Evolutionary conservation across 495 filamentous ascomycete species (phyloP).

Genomic region (Lichenothelia convexa): DNA sequence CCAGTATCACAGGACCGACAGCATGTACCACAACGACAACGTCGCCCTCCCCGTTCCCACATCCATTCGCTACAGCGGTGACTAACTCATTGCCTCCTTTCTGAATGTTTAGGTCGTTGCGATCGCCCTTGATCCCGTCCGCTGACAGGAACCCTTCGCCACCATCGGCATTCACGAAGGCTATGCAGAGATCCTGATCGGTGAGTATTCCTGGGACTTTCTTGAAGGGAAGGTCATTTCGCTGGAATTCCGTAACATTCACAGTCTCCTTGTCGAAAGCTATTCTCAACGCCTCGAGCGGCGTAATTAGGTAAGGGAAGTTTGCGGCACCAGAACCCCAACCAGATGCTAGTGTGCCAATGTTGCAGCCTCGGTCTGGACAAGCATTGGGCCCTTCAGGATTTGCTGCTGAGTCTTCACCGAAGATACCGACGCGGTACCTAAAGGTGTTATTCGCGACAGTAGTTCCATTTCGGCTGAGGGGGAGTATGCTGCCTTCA

Average conservation of each 20-base stretch:
- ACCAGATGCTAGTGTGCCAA: conserved; percentile 66
- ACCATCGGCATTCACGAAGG: conserved; percentile 42
- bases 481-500: conserved; percentile 38
- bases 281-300: conserved; percentile 42
- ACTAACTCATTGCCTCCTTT: conserved; percentile 63
- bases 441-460: conserved; percentile 18
- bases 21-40: conserved; percentile 81
- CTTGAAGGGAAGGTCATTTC: conserved; percentile 33
- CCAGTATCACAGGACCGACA: conserved; percentile 72
- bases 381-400: conserved; percentile 57
- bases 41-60: conserved; percentile 44
- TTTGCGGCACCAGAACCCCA: conserved; percentile 87
- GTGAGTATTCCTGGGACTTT: conserved; percentile 23
- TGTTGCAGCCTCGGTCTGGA: conserved; percentile 58
- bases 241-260: conserved; percentile 38
- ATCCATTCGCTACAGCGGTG: conserved; percentile 47
- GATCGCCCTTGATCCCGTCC: conserved; percentile 54
- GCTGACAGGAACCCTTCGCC: conserved; percentile 47
- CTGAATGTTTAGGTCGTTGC: conserved; percentile 63
- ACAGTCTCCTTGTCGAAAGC: conserved; percentile 43
- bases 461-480: conserved; percentile 29
- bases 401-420: conserved; percentile 59
- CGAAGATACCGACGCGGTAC: conserved; percentile 57
- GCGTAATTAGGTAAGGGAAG: conserved; percentile 64
- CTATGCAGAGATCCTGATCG: conserved; percentile 47